Conservation (phyloP, 768 basidiomycete genomes). For the Naematelia encephala region DNA sequence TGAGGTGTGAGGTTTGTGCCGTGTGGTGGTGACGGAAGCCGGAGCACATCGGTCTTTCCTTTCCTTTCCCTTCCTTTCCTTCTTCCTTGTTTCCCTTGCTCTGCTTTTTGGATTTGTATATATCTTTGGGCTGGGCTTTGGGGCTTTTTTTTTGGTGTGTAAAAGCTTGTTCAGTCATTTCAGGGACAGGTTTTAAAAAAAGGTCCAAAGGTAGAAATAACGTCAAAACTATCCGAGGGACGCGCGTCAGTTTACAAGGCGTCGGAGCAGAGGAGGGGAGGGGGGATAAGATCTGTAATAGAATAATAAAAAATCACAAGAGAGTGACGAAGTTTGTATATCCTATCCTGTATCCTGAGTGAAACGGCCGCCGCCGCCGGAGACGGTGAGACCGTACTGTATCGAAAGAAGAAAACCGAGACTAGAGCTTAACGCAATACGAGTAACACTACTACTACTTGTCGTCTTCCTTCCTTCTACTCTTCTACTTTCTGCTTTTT, state of each 20-base stretch:
- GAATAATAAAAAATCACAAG: too few species aligned
- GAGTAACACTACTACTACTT: not conserved
- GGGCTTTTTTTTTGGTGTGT: not conserved
- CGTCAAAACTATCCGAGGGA: not conserved
- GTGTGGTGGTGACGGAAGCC: not conserved
- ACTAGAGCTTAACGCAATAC: not conserved
- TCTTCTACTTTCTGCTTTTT: too few species aligned
- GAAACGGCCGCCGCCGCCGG: too few species aligned
- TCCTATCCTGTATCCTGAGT: too few species aligned
- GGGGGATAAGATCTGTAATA: too few species aligned
- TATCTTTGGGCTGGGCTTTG: not conserved
- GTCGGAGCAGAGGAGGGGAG: not conserved
- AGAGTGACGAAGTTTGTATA: too few species aligned
- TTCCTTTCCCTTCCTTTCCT: not conserved
- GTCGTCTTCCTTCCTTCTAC: too few species aligned
- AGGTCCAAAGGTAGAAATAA: too few species aligned
- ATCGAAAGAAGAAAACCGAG: not conserved
- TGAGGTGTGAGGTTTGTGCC: not conserved
- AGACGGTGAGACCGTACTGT: not conserved
- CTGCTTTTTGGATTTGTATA: not conserved
- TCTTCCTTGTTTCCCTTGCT: not conserved
- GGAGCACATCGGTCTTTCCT: not conserved
- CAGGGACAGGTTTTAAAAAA: too few species aligned
- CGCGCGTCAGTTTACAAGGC: not conserved
- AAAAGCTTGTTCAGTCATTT: too few species aligned